These are phyloP conservation scores for Lepiota venenata DNA, from an alignment of 768 basidiomycete genomes.

Conservation along the genomic window DNA sequence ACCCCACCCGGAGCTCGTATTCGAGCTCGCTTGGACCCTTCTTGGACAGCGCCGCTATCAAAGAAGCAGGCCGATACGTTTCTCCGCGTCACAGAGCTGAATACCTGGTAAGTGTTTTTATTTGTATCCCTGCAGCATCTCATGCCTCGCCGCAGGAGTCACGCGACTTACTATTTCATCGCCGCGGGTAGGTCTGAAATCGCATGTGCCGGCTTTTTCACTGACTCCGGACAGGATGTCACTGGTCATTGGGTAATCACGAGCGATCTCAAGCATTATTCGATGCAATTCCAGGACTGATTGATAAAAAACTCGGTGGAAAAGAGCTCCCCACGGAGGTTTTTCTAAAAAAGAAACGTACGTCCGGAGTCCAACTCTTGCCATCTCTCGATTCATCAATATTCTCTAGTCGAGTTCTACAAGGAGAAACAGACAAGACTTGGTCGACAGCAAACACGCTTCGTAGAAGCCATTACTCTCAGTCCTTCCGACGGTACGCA, in stretches of 20 bases:
- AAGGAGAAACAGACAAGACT: slow-evolving; percentile 59
- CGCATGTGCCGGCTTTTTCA: neutral
- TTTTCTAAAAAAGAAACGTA: slow-evolving; percentile 75
- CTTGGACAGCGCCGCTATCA: slow-evolving; percentile 40
- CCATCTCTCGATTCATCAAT: neutral
- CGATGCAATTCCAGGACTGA: slow-evolving; percentile 55
- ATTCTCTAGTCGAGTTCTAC: slow-evolving; percentile 63
- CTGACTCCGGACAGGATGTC: slow-evolving; percentile 45
- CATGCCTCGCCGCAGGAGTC: slow-evolving; percentile 48
- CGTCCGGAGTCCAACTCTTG: neutral
- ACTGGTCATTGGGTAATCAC: slow-evolving; percentile 52
- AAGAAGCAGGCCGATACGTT: slow-evolving; percentile 69
- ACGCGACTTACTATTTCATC: slow-evolving; percentile 75
- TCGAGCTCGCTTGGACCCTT: slow-evolving; percentile 78
- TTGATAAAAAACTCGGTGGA: slow-evolving; percentile 62
- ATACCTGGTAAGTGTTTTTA: slow-evolving; percentile 52
- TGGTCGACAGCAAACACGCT: slow-evolving; percentile 50
- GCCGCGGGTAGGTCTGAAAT: slow-evolving; percentile 48
- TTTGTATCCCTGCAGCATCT: neutral
- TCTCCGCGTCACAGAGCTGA: slow-evolving; percentile 58
- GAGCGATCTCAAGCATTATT: slow-evolving; percentile 58
- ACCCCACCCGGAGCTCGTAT: slow-evolving; percentile 46
- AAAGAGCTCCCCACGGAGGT: slow-evolving; percentile 73
- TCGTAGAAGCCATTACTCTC: slow-evolving; percentile 54
- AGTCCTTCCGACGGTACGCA: slow-evolving; percentile 65